Evolutionary conservation across 495 filamentous ascomycete genomes (phyloP).

Genomic region (Talaromyces liani): DNA sequence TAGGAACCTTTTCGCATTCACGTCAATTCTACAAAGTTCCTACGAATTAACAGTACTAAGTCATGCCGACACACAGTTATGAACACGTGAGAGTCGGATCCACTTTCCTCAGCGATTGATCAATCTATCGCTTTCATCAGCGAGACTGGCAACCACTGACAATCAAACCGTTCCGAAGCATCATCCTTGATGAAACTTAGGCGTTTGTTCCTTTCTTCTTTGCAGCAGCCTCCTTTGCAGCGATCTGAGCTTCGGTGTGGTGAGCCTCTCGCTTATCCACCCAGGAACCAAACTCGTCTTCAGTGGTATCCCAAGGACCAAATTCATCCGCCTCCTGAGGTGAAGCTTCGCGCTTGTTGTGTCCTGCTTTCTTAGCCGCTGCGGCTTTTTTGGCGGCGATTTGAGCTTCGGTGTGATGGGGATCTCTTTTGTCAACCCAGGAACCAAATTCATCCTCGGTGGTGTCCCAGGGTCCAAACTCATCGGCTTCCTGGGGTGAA

Average conservation of each 20-base stretch:
- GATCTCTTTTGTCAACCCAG: not conserved
- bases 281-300: slow-evolving; percentile 5
- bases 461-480: not conserved
- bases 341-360: not conserved
- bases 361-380: not conserved
- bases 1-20: too few species aligned
- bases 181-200: not conserved
- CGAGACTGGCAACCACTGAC: too few species aligned
- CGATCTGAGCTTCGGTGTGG: slow-evolving; percentile 4
- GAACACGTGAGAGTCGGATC: not conserved
- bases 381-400: slow-evolving; percentile 4
- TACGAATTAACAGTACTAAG: too few species aligned
- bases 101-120: not conserved
- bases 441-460: not conserved
- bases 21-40: not conserved
- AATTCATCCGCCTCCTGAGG: slow-evolving; percentile 1
- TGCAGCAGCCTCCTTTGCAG: slow-evolving; percentile 4
- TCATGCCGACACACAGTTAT: not conserved
- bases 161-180: too few species aligned
- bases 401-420: slow-evolving; percentile 6
- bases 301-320: slow-evolving; percentile 2
- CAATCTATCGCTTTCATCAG: not conserved
- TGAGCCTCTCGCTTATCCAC: slow-evolving; percentile 2
- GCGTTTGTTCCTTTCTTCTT: not conserved
- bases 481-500: not conserved